These are phyloP conservation scores for Bothriochloa decipiens DNA, from an alignment of 176 grass and related monocot species.

Conservation along the genomic window DNA sequence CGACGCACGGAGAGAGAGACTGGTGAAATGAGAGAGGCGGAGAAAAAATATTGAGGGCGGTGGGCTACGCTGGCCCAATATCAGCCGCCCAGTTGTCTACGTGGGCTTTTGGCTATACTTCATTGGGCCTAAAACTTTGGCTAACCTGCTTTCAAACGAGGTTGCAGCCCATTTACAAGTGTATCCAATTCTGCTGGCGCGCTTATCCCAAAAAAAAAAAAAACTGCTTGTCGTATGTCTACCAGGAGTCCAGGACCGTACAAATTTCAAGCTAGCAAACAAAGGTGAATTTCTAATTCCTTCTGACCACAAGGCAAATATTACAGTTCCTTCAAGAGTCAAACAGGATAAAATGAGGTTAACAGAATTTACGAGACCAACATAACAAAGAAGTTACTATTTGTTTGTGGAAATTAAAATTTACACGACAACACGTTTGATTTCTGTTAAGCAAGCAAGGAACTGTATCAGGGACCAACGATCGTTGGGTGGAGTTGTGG, in stretches of 20 bases:
- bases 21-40: conserved; percentile 6
- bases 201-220: no score
- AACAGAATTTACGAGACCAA: not conserved
- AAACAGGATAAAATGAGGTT: not conserved
- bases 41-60: conserved; percentile 17
- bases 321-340: not conserved
- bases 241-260: no score
- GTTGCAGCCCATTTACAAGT: not conserved
- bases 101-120: not conserved
- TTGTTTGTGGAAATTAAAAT: no score
- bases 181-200: no score
- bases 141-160: not conserved
- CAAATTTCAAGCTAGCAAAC: no score
- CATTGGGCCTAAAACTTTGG: not conserved
- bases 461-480: conserved; percentile 1
- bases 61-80: not conserved
- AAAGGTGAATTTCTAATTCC: no score
- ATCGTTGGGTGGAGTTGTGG: not conserved
- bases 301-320: not conserved
- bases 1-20: conserved; percentile 14
- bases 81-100: not conserved
- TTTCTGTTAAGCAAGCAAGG: conserved; percentile 8
- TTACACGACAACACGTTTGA: not conserved
- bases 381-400: conserved; percentile 5
- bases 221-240: no score